phyloP scores from a whole-genome alignment of 2,329 filamentous ascomycete genomes.

The Pseudocercospora cruenta region DNA sequence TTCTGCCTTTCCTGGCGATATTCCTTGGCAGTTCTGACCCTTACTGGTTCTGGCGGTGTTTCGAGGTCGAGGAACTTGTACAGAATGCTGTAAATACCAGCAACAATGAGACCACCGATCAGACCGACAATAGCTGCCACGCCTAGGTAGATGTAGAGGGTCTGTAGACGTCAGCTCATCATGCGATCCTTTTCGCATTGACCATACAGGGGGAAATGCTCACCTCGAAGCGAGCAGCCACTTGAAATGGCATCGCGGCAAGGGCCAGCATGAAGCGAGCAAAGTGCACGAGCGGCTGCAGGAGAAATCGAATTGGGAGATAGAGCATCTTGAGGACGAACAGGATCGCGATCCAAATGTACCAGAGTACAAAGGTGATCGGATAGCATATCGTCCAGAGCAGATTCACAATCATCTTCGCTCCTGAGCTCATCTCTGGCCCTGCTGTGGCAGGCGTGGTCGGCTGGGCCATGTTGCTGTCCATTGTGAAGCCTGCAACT shows the following conservation, averaged over 20 bases:
- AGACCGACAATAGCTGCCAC: slow-evolving; percentile 70
- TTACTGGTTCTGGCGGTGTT: slow-evolving; percentile 16
- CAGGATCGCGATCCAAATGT: slow-evolving; percentile 43
- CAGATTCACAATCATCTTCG: background rate
- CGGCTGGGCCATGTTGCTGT: background rate
- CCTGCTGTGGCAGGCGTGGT: background rate
- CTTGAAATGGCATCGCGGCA: slow-evolving; percentile 52
- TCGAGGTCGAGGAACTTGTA: slow-evolving; percentile 29
- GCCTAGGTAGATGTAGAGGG: slow-evolving; percentile 62
- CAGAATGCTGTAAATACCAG: slow-evolving; percentile 57
- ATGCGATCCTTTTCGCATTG: background rate
- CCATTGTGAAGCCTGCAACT: background rate
- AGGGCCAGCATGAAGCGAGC: slow-evolving; percentile 46
- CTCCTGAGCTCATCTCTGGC: background rate
- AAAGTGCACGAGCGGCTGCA: slow-evolving; percentile 57
- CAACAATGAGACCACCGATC: slow-evolving; percentile 62
- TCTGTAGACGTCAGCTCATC: slow-evolving; percentile 39
- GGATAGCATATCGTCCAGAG: slow-evolving; percentile 39
- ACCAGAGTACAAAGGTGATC: slow-evolving; percentile 44
- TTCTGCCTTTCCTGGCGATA: slow-evolving; percentile 39
- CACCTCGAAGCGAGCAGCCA: slow-evolving; percentile 62
- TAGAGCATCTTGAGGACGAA: slow-evolving; percentile 53
- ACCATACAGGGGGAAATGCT: background rate
- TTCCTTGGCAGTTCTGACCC: slow-evolving; percentile 35
- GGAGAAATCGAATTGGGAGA: slow-evolving; percentile 49